Conservation (phyloP, 2,329 filamentous ascomycete genomes). For the Erysiphe pulchra region DNA sequence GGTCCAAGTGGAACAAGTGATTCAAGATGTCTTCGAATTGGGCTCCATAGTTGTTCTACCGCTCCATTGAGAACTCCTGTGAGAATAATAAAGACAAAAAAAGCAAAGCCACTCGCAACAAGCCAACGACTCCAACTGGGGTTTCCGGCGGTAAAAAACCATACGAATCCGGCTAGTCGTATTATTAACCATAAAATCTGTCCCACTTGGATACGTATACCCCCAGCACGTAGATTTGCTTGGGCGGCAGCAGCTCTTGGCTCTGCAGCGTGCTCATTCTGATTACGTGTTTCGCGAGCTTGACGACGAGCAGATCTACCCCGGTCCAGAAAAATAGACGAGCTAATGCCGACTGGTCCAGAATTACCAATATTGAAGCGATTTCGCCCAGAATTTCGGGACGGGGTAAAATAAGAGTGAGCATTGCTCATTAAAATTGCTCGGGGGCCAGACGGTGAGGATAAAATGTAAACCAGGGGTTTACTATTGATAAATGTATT, state of each 20-base stretch:
- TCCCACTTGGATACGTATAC: slow-evolving; percentile 17
- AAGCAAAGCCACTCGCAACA: slow-evolving; percentile 25
- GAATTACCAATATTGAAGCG: slow-evolving; percentile 1
- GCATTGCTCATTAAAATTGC: slow-evolving; percentile 28
- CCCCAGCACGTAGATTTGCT: slow-evolving; percentile 10
- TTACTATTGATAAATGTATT: slow-evolving; percentile 7
- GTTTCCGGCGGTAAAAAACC: slow-evolving; percentile 34
- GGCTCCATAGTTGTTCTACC: slow-evolving; percentile 27
- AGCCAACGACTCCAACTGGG: slow-evolving; percentile 33
- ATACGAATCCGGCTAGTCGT: slow-evolving; percentile 31
- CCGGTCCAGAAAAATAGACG: slow-evolving; percentile 7
- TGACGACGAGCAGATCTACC: slow-evolving; percentile 4
- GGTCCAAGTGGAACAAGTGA: slow-evolving; percentile 28
- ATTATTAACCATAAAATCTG: slow-evolving; percentile 36
- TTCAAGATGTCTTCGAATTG: slow-evolving; percentile 31
- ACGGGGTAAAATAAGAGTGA: slow-evolving; percentile 26
- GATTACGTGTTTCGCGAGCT: slow-evolving; percentile 4
- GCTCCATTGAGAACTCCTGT: slow-evolving; percentile 30
- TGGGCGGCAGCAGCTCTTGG: slow-evolving; percentile 5
- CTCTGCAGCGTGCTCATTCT: slow-evolving; percentile 2
- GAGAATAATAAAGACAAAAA: slow-evolving; percentile 31
- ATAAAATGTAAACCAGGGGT: slow-evolving; percentile 32
- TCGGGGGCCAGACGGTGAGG: slow-evolving; percentile 31
- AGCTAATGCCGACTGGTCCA: neutral
- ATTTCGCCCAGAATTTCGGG: slow-evolving; percentile 9